Percentiles rank a stretch among this genome's conserved stretches.
phyloP scores from a whole-genome alignment of 225 moss, liverwort and hornwort species.

The Straminergon stramineum region DNA sequence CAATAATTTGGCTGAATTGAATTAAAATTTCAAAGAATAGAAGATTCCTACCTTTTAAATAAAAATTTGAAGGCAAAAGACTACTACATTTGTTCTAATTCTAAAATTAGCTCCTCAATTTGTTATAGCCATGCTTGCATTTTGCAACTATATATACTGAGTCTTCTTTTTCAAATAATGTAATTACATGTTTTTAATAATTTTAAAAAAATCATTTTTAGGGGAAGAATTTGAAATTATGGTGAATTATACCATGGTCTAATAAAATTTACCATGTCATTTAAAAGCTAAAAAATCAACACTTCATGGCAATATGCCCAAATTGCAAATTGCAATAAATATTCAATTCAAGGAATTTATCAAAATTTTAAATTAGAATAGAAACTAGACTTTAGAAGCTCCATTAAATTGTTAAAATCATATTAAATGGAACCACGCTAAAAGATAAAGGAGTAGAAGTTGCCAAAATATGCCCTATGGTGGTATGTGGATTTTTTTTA shows the following conservation, averaged over 20 bases:
- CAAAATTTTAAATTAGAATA: not conserved
- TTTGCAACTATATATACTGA: too few species aligned
- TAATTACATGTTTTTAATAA: not conserved
- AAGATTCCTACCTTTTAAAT: not conserved
- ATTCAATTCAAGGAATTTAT: not conserved
- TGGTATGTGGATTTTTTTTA: too few species aligned
- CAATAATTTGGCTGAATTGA: not conserved
- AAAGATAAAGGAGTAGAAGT: too few species aligned
- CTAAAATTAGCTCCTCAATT: not conserved
- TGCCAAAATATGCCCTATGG: too few species aligned
- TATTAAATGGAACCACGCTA: too few species aligned
- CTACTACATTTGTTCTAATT: fast-evolving
- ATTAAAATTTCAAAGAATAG: not conserved
- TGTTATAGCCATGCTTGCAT: not conserved
- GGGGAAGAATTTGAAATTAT: not conserved
- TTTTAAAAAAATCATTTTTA: not conserved
- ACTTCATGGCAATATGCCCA: not conserved
- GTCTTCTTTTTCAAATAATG: not conserved
- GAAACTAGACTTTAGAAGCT: not conserved
- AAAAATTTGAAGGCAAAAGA: not conserved
- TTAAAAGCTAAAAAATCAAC: not conserved
- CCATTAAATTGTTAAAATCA: not conserved
- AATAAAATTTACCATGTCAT: not conserved
- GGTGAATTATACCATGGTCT: not conserved
- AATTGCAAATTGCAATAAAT: not conserved